These are phyloP conservation scores for Dionaea muscipula DNA, from an alignment of 179 eudicot genomes.

Conservation along the genomic window DNA sequence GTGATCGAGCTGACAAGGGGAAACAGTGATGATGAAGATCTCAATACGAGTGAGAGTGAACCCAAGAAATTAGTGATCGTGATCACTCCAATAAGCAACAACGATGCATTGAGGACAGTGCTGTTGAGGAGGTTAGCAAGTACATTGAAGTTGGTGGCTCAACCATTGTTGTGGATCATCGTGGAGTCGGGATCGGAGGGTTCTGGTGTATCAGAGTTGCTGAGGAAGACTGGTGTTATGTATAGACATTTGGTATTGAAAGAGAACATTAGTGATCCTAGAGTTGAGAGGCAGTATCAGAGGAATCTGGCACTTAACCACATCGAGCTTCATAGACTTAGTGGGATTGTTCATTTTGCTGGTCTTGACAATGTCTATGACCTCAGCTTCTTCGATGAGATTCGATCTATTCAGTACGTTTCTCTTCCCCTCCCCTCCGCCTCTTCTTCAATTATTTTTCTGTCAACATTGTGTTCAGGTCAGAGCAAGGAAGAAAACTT, in stretches of 20 bases:
- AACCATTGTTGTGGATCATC: slow-evolving; percentile 73
- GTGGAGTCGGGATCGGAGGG: slow-evolving; percentile 44
- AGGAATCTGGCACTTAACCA: slow-evolving; percentile 73
- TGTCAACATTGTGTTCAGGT: neutral
- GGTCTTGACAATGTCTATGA: slow-evolving; percentile 70
- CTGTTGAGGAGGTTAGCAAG: slow-evolving; percentile 45
- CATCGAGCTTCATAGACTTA: slow-evolving; percentile 65
- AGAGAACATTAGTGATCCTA: slow-evolving; percentile 47
- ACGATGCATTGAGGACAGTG: slow-evolving; percentile 34
- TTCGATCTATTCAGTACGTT: slow-evolving; percentile 62
- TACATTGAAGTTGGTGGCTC: slow-evolving; percentile 56
- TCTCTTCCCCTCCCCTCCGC: slow-evolving; percentile 4
- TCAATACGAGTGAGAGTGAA: neutral
- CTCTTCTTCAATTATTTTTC: neutral
- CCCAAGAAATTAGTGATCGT: slow-evolving; percentile 52
- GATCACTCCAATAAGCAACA: slow-evolving; percentile 53
- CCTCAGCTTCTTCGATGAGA: slow-evolving; percentile 71
- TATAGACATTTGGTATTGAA: slow-evolving; percentile 66
- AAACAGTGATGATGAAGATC: slow-evolving; percentile 6
- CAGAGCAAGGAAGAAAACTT: too few species aligned
- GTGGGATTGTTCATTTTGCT: slow-evolving; percentile 89
- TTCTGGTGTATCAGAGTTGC: slow-evolving; percentile 42
- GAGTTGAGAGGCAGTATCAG: slow-evolving; percentile 59
- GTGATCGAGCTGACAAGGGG: slow-evolving; percentile 1
- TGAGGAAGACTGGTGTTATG: slow-evolving; percentile 75